phyloP scores from a whole-genome alignment of 116 monocot genomes.

The Phalaenopsis hybrid region DNA sequence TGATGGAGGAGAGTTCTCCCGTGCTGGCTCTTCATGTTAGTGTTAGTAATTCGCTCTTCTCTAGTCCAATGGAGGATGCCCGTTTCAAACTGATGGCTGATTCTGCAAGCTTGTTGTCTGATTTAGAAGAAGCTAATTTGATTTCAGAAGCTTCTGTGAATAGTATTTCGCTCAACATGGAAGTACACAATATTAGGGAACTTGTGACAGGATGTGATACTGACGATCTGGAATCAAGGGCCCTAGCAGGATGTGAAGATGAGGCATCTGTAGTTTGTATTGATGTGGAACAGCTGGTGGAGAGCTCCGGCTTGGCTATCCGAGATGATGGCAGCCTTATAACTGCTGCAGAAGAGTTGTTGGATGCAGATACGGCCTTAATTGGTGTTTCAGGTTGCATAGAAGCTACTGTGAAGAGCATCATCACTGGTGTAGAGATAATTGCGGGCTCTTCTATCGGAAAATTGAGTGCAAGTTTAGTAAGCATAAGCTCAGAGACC shows the following conservation, averaged over 20 bases:
- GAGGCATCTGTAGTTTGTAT: neutral
- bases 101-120: slow-evolving; percentile 6
- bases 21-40: slow-evolving; percentile 45
- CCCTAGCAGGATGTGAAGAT: slow-evolving; percentile 5
- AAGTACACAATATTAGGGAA: neutral
- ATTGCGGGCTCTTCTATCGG: slow-evolving; percentile 7
- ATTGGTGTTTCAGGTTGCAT: neutral
- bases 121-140: slow-evolving; percentile 1
- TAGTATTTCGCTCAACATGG: neutral
- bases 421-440: slow-evolving; percentile 1
- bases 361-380: neutral
- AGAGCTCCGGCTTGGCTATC: neutral
- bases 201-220: neutral
- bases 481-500: neutral
- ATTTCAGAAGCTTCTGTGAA: neutral
- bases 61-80: slow-evolving; percentile 37
- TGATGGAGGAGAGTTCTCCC: slow-evolving; percentile 66
- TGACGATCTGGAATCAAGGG: slow-evolving; percentile 10
- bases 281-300: slow-evolving; percentile 6
- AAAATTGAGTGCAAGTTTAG: neutral
- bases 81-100: slow-evolving; percentile 16
- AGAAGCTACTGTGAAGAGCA: slow-evolving; percentile 6
- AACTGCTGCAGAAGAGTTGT: neutral
- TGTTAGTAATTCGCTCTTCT: slow-evolving; percentile 20
- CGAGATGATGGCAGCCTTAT: neutral